Evolutionary conservation across 148 eudicot species (phyloP), one percentile per base, ranked within the genome.

Genomic region (Fagopyrum tataricum): DNA sequence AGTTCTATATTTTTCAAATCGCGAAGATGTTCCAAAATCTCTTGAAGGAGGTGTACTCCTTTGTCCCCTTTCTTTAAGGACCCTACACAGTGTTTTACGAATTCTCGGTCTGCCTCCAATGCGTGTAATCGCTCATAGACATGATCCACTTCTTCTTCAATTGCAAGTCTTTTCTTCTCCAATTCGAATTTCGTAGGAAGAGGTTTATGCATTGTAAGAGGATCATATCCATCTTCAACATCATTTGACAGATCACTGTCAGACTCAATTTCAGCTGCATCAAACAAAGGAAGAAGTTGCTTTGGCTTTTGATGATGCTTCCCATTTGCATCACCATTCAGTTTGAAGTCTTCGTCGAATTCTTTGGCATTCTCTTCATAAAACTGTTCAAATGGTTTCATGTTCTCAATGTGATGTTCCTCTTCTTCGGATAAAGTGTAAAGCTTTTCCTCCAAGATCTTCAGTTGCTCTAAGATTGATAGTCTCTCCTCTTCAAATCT

Each of bases 11-110:
- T 81, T 80, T 86, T 84, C 74, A 93, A 80, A 74, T 89, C 96
- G 7, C 90, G 92, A 44, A 93, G 80, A 82, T 93, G 97, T 44
- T 87, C 88, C 68, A 93, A 75, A 70, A 91, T 93, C 81, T 93
- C 98, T 76, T 88, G 88, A 64, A 93, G 97, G 74, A 93, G 90
- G 56, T 87, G 83, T 74, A 91, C 79, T 17, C 98, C 97, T 76
- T 87, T 86, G 78, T 90, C 98, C 4, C 98, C 98, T 89, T 93
- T 91, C 76, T 80, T 93, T 73, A 93, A 78, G 14, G 95, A 93
- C 23, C 92, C 82, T 37, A 93, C 78, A 76, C 98, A 91, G 72
- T 93, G 92, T 84, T 91, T 93, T 55, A 88, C 82, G 73, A 92
- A 88, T 82, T 92, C 96, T 52, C 89, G 75, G 53, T 96, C 96